Percentiles rank a stretch among this genome's conserved stretches.
These are phyloP conservation scores for Dendrobium officinale DNA, from an alignment of 106 monocot species.

Conservation along the genomic window DNA sequence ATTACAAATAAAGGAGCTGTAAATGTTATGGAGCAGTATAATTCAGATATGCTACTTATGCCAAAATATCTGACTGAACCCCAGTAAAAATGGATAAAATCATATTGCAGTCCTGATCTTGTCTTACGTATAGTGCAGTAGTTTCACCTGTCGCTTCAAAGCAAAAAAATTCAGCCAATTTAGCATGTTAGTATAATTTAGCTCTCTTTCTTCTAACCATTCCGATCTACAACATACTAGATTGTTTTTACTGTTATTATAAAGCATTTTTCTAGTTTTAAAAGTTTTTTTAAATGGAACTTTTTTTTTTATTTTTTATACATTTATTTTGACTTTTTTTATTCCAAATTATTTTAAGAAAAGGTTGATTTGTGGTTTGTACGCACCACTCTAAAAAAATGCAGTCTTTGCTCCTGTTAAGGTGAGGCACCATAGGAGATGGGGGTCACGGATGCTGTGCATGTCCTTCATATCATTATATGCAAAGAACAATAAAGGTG, in stretches of 20 bases:
- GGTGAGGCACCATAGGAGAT: conserved; percentile 61
- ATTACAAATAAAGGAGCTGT: background rate
- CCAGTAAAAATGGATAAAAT: too few species aligned
- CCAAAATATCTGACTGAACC: too few species aligned
- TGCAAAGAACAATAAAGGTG: conserved; percentile 50
- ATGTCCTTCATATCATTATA: conserved; percentile 68
- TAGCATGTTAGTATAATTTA: too few species aligned
- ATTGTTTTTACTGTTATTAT: background rate
- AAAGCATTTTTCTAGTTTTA: background rate
- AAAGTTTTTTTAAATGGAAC: background rate
- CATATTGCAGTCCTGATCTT: too few species aligned
- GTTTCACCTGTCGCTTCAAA: too few species aligned
- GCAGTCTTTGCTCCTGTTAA: conserved; percentile 13
- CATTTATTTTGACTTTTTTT: background rate
- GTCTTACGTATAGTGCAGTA: too few species aligned
- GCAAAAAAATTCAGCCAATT: too few species aligned
- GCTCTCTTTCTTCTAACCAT: background rate
- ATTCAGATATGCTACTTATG: too few species aligned
- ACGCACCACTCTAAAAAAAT: background rate
- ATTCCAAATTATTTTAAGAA: background rate
- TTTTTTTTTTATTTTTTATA: background rate
- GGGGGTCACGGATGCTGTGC: conserved; percentile 34
- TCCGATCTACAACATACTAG: background rate
- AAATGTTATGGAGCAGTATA: background rate
- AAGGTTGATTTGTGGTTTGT: background rate